Evolutionary conservation across 73 alveolate genomes (phyloP), one percentile per base, ranked within the genome.

Genomic region (Uronychia setigera): DNA sequence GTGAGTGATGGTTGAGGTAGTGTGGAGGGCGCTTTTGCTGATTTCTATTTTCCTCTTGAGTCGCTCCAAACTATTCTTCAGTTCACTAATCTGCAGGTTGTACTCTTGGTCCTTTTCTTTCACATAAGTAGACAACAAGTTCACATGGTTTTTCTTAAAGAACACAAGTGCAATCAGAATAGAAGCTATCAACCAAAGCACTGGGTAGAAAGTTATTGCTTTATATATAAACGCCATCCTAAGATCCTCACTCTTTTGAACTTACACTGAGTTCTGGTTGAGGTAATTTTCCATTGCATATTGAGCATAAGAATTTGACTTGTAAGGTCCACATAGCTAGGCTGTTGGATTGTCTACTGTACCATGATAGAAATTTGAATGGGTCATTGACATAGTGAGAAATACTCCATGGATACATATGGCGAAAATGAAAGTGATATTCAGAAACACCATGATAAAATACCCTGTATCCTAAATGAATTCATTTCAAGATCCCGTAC

Each of bases 261-360:
- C 31, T 11, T 46, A 58, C 9, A 30, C 80, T 0, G 32, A 59
- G 26, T 67, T 78, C 5, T 59, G 25, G n/a, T 33, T 32, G 1
- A 85, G 76, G 19, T 58, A 5, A 29, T 85, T 9, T 59, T 85
- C 92, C 19, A 90, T 35, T 27, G 91, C 35, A 13, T 35, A 26
- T 74, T 85, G 31, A 32, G 90, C 91, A 57, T 59, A 80, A 19
- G 80, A 59, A 27, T 57, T 80, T 0, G 32, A 14, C 30, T 84
- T 35, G 35, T 59, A 90, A 0, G 95, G 95, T 11, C 95, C 95
- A 46, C 95, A 90, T n/a, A n/a, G n/a, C n/a, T n/a, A n/a, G n/a
- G n/a, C n/a, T n/a, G n/a, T 30, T 32, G 76, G n/a, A 31, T 79
- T 27, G 79, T 14, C 59, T 33, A 80, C n/a, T 76, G 28, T n/a